Percentiles rank a stretch among this genome's conserved stretches.
These are phyloP conservation scores for Penicillium coprophilum DNA, from an alignment of 495 filamentous ascomycete species.

Conservation along the genomic window DNA sequence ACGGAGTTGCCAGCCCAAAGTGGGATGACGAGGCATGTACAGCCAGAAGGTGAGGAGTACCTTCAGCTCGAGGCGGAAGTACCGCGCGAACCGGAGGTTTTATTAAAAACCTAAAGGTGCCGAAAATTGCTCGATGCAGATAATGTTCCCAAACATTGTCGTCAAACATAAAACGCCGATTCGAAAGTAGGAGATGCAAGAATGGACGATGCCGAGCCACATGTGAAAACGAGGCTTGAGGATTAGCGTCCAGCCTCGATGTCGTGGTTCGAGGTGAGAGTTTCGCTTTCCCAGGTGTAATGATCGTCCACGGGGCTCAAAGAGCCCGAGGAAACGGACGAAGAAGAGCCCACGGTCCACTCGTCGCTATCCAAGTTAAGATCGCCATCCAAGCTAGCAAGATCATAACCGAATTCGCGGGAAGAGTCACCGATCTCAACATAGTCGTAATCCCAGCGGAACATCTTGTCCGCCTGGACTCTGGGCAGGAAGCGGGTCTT, in stretches of 20 bases:
- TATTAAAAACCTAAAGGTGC: slow-evolving; percentile 44
- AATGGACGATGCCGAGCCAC: slow-evolving; percentile 23
- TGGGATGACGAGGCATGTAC: slow-evolving; percentile 35
- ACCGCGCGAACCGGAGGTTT: slow-evolving; percentile 24
- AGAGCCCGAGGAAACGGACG: slow-evolving; percentile 63
- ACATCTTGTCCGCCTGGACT: slow-evolving; percentile 75
- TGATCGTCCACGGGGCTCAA: slow-evolving; percentile 61
- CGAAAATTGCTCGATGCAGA: slow-evolving; percentile 50
- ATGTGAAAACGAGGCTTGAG: slow-evolving; percentile 28
- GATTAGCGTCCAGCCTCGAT: slow-evolving; percentile 48
- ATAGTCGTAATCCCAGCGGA: slow-evolving; percentile 95
- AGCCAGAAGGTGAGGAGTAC: slow-evolving; percentile 34
- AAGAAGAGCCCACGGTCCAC: slow-evolving; percentile 73
- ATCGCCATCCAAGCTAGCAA: slow-evolving; percentile 55
- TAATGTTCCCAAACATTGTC: slow-evolving; percentile 41
- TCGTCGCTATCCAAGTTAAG: slow-evolving; percentile 65
- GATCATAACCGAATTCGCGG: slow-evolving; percentile 55
- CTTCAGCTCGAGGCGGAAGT: slow-evolving; percentile 24
- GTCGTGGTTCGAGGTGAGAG: slow-evolving; percentile 55
- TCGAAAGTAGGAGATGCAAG: slow-evolving; percentile 35
- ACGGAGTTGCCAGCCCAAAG: slow-evolving; percentile 31
- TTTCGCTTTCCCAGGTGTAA: slow-evolving; percentile 63
- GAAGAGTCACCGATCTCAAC: slow-evolving; percentile 70
- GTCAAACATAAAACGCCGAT: slow-evolving; percentile 46
- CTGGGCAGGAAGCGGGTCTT: slow-evolving; percentile 78